Evolutionary conservation across 208 protist genomes (phyloP).

Genomic region (Trypanosoma scelopori): DNA sequence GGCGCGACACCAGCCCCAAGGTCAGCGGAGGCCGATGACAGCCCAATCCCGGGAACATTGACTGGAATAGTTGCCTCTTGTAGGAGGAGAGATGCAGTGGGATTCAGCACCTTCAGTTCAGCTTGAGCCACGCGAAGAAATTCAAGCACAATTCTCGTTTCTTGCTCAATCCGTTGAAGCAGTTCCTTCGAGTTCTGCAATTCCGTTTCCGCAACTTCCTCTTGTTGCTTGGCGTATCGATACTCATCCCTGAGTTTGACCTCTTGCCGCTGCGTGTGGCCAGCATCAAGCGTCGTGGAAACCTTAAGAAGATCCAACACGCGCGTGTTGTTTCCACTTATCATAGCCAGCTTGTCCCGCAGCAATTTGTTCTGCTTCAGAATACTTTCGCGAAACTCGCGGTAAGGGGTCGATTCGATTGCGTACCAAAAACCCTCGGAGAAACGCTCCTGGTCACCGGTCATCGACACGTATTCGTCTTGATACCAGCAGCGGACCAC

Average conservation of each 20-base stretch:
- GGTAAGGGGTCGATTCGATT: slow-evolving; percentile 74
- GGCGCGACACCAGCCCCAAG: neutral
- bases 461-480: slow-evolving; percentile 68
- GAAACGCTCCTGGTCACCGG: slow-evolving; percentile 63
- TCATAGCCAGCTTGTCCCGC: slow-evolving; percentile 41
- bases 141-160: slow-evolving; percentile 43
- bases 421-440: slow-evolving; percentile 71
- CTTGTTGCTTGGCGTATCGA: slow-evolving; percentile 36
- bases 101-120: slow-evolving; percentile 49
- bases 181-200: slow-evolving; percentile 31
- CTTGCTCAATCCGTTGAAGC: slow-evolving; percentile 45
- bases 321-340: slow-evolving; percentile 36
- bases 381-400: slow-evolving; percentile 59
- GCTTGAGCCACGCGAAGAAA: slow-evolving; percentile 47
- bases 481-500: slow-evolving; percentile 86
- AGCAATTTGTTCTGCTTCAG: slow-evolving; percentile 45
- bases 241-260: slow-evolving; percentile 45
- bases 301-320: slow-evolving; percentile 43
- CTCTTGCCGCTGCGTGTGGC: slow-evolving; percentile 38
- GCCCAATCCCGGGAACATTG: neutral
- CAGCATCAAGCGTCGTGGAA: slow-evolving; percentile 32
- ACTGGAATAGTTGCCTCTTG: slow-evolving; percentile 8
- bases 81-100: slow-evolving; percentile 28
- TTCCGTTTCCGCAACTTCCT: slow-evolving; percentile 32
- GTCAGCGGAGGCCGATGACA: neutral